Percentiles rank a stretch among this genome's conserved stretches.
These are phyloP conservation scores for Neonectria faginata DNA, from an alignment of 2,329 filamentous ascomycete genomes.

Conservation along the genomic window DNA sequence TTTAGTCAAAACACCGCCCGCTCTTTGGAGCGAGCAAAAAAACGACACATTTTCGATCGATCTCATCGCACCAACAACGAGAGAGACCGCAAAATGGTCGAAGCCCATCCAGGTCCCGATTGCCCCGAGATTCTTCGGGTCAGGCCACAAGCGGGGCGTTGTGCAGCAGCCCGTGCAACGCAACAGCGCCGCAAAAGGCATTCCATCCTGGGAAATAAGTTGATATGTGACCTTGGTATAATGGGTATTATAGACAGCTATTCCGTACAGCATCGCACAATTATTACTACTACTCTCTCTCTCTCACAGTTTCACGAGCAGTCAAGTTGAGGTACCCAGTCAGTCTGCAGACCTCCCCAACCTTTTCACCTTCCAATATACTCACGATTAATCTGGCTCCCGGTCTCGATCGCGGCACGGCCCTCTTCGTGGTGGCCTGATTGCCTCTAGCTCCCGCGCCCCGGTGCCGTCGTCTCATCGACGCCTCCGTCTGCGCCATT, in stretches of 20 bases:
- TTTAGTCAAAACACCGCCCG: slow-evolving; percentile 4
- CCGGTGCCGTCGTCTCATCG: neutral
- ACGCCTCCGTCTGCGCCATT: neutral
- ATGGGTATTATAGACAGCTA: too few relatives aligned
- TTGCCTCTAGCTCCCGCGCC: neutral
- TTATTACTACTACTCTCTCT: too few relatives aligned
- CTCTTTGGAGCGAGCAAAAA: slow-evolving; percentile 2
- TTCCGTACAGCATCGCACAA: too few relatives aligned
- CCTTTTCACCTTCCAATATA: neutral
- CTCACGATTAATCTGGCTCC: neutral
- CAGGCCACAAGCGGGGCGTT: slow-evolving; percentile 40
- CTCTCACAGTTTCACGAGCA: neutral
- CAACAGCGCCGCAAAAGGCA: too few relatives aligned
- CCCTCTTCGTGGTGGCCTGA: neutral
- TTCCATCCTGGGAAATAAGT: neutral
- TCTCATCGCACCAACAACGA: slow-evolving; percentile 25
- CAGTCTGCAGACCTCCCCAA: neutral
- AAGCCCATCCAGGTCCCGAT: slow-evolving; percentile 17
- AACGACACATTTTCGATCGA: slow-evolving; percentile 24
- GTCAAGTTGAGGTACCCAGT: too few relatives aligned
- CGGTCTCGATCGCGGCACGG: neutral
- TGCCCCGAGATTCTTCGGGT: slow-evolving; percentile 44
- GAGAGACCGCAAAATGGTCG: slow-evolving; percentile 4
- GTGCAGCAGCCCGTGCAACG: slow-evolving; percentile 13
- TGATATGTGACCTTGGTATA: too few relatives aligned